A percentile compares a stretch with the other conserved stretches of the same genome.
These are phyloP conservation scores for Vitis hybrid DNA, from an alignment of 177 flowering plant species.

Conservation along the genomic window DNA sequence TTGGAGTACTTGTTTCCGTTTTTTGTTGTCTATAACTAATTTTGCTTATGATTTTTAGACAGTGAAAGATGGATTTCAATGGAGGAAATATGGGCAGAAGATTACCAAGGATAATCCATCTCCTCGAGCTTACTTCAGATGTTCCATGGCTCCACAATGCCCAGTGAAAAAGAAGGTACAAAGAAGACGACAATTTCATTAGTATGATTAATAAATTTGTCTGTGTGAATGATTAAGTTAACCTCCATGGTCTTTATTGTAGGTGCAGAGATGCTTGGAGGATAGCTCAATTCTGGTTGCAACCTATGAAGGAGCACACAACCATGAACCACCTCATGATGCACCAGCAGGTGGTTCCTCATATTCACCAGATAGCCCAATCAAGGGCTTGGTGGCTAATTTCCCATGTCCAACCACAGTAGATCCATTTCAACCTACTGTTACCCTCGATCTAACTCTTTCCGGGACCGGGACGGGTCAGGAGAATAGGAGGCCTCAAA, in stretches of 20 bases:
- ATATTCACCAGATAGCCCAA: not conserved
- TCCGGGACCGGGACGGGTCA: constrained; percentile 1
- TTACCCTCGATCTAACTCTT: constrained; percentile 13
- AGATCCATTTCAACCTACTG: not conserved
- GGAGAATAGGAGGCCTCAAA: not conserved
- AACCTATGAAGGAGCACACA: constrained; percentile 69
- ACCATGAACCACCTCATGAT: constrained; percentile 22
- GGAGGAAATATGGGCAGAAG: constrained; percentile 97
- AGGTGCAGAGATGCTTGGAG: constrained; percentile 66
- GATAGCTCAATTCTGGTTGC: constrained; percentile 52
- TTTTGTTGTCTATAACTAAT: too few species aligned
- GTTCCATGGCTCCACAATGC: constrained; percentile 49
- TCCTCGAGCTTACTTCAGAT: constrained; percentile 68
- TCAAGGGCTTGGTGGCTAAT: not conserved
- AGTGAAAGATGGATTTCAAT: constrained; percentile 86
- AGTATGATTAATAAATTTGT: not conserved
- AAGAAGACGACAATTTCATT: not conserved
- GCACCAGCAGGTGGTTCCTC: not conserved
- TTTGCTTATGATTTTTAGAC: constrained; percentile 26
- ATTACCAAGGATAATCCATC: constrained; percentile 85
- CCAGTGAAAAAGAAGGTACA: constrained; percentile 58
- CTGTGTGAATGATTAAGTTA: not conserved
- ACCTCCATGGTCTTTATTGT: not conserved
- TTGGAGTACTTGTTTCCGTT: too few species aligned
- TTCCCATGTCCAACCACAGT: not conserved